Evolutionary conservation across 2,329 filamentous ascomycete genomes (phyloP).

Genomic region (Cytospora chrysosperma): DNA sequence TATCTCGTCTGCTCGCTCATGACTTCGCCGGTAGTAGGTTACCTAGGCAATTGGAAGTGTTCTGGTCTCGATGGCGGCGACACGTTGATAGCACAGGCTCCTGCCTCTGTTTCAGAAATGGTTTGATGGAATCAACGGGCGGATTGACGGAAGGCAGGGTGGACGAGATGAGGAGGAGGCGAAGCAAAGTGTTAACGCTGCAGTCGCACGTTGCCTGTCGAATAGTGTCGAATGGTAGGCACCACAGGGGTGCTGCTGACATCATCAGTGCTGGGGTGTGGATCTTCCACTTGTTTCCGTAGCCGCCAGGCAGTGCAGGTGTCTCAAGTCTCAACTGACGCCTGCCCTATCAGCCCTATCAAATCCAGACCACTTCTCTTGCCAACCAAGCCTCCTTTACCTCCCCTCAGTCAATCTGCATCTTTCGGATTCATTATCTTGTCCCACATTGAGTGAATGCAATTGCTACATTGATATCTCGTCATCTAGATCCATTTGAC

Average conservation of each 20-base stretch:
- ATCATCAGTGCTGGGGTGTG: not conserved
- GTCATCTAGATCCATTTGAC: no score
- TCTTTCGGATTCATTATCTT: no score
- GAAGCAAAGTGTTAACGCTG: not conserved
- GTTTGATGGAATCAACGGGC: not conserved
- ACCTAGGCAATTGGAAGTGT: not conserved
- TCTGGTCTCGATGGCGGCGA: not conserved
- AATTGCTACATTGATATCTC: no score
- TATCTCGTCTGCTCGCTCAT: not conserved
- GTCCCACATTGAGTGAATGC: no score
- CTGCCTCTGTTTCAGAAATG: conserved; percentile 10
- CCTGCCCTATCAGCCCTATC: not conserved
- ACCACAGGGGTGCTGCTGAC: not conserved
- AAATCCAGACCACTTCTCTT: not conserved
- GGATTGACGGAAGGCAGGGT: conserved; percentile 1
- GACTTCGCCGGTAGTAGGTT: not conserved
- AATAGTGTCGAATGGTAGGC: not conserved
- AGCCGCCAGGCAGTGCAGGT: not conserved
- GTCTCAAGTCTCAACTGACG: not conserved
- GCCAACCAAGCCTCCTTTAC: no score
- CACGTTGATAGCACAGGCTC: not conserved
- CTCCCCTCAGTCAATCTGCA: no score
- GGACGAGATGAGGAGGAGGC: not conserved
- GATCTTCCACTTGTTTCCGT: not conserved
- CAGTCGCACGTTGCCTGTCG: not conserved